Evolutionary conservation across 2,329 filamentous ascomycete species (phyloP), one percentile per base, ranked within the genome.

Genomic region (Didymella pinodella): DNA sequence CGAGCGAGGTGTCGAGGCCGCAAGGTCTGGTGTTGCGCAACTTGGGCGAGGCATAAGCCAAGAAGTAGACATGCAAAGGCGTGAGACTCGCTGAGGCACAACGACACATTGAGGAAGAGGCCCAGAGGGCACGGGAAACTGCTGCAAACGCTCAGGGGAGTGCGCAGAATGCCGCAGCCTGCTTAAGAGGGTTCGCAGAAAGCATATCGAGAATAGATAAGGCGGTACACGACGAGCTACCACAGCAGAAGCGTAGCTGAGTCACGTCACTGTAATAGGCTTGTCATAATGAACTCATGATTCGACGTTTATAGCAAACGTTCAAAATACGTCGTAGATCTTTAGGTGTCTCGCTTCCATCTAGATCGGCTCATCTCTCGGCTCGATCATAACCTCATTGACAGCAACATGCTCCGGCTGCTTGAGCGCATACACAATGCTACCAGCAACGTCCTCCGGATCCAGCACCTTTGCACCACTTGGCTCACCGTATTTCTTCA

Each of bases 401-500:
- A 94, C 88, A 40, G 89, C 86, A 43, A 93, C 90, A 77, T 93
- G 88, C 53, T 85, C 82, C 0, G 90, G 90, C 80, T 93, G 90
- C 60, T 84, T 85, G 18, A 94, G 79, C 1, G 91, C 91, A 75
- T 88, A 93, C 4, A 93, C 82, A 69, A 94, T 91, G 11, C 88
- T 84, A 11, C 81, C 82, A 0, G 91, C 91, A 14, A 93, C 87
- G 75, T 94, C 90, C 48, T 88, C 85, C 0, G 90, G 81, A 64
- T 89, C 85, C n/a, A 94, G 77, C 1, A 93, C 88, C 82, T 90
- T 87, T 1, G 90, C 90, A 0, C 90, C 91, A 2, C 87, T 84
- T 2, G 90, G 89, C 79, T 90, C 87, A 34, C 90, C 91, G 69
- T 87, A 93, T 75, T 92, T 90, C 83, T 92, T 89, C 56, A 94